Conservation (phyloP, 2,329 filamentous ascomycete genomes). For the Herpotrichia juniperi region DNA sequence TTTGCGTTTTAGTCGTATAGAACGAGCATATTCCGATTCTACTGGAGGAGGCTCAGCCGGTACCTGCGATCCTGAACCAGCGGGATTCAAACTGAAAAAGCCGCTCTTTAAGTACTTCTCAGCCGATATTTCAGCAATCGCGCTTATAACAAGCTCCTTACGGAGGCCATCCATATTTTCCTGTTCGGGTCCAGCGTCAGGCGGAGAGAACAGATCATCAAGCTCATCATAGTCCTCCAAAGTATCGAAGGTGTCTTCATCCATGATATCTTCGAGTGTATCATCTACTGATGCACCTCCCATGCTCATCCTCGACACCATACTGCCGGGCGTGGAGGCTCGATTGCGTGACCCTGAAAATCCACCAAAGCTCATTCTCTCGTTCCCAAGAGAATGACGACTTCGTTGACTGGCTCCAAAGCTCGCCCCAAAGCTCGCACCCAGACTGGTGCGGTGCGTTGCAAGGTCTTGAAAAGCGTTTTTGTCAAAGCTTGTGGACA, state of each 20-base stretch:
- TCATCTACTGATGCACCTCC: slow-evolving; percentile 45
- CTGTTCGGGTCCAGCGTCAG: slow-evolving; percentile 33
- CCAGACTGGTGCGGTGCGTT: slow-evolving; percentile 50
- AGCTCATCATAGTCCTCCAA: slow-evolving; percentile 48
- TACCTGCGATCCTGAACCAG: slow-evolving; percentile 24
- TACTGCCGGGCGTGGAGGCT: slow-evolving; percentile 61
- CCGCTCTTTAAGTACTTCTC: slow-evolving; percentile 35
- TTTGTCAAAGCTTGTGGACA: slow-evolving; percentile 84
- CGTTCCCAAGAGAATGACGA: slow-evolving; percentile 75
- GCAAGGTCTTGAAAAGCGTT: slow-evolving; percentile 78
- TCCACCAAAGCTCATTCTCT: slow-evolving; percentile 65
- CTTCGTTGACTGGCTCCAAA: slow-evolving; percentile 63
- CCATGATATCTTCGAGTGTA: slow-evolving; percentile 44
- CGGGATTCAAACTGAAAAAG: slow-evolving; percentile 29
- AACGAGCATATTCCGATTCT: not conserved
- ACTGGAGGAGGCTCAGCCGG: not conserved
- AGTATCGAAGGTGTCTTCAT: slow-evolving; percentile 45
- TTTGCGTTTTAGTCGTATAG: slow-evolving; percentile 6
- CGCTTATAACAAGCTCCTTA: slow-evolving; percentile 46
- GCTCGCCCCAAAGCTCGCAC: slow-evolving; percentile 50
- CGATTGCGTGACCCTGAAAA: slow-evolving; percentile 53
- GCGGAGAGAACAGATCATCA: slow-evolving; percentile 44
- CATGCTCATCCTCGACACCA: slow-evolving; percentile 46
- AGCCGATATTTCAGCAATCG: slow-evolving; percentile 41
- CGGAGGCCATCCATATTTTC: slow-evolving; percentile 45